Conservation (phyloP, 306 rosid species). For the Lupinus albus region DNA sequence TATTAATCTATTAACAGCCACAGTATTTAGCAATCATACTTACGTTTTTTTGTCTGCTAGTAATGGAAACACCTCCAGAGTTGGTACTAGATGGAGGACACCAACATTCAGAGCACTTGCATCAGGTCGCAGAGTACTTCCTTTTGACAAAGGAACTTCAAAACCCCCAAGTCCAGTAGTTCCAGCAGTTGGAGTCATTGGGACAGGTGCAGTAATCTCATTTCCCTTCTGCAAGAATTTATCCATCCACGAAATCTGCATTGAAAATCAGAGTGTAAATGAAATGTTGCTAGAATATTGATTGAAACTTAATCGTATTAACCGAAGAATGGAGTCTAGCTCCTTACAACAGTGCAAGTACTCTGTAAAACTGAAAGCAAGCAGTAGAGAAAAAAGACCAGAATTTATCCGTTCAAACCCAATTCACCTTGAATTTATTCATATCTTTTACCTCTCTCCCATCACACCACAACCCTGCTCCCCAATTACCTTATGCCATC, state of each 20-base stretch:
- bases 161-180: conserved; percentile 99
- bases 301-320: not conserved
- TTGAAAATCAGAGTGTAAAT: conserved; percentile 3
- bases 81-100: conserved; percentile 91
- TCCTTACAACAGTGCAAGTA: not conserved
- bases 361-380: not conserved
- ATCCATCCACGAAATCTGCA: conserved; percentile 99
- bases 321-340: not conserved
- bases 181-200: conserved; percentile 85
- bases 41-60: conserved; percentile 85
- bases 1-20: conserved; percentile 17
- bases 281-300: not conserved
- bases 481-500: not conserved
- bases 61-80: conserved; percentile 92
- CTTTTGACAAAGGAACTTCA: conserved; percentile 91
- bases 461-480: not conserved
- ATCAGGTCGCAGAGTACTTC: conserved; percentile 84
- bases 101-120: conserved; percentile 96
- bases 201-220: conserved; percentile 98
- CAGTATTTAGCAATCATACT: conserved; percentile 35
- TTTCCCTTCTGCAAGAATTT: conserved; percentile 88
- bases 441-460: not conserved
- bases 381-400: not conserved
- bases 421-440: not conserved
- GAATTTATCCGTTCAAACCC: not conserved